phyloP scores from a whole-genome alignment of 2,329 filamentous ascomycete species.

The Coleophoma crateriformis region DNA sequence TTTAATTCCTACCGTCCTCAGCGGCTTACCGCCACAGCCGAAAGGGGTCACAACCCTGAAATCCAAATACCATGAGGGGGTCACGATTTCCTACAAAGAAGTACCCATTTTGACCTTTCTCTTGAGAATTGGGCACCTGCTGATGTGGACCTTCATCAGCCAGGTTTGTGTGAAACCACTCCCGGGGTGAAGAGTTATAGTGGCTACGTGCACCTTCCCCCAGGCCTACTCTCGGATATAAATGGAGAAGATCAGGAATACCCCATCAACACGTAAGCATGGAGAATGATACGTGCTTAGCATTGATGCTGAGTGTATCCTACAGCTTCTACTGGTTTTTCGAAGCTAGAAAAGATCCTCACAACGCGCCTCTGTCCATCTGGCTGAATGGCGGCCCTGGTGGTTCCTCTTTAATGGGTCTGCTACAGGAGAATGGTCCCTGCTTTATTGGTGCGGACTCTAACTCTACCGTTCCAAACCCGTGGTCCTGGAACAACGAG shows the following conservation, averaged over 20 bases:
- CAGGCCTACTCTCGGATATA: slow-evolving; percentile 4
- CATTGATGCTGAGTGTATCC: not conserved
- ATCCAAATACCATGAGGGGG: slow-evolving; percentile 9
- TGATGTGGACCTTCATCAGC: slow-evolving; percentile 13
- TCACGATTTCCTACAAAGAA: slow-evolving; percentile 9
- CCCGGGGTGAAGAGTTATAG: slow-evolving; percentile 12
- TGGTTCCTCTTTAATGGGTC: slow-evolving; percentile 52
- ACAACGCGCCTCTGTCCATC: slow-evolving; percentile 44
- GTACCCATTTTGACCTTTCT: not conserved
- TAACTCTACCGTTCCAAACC: not conserved
- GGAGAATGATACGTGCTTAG: not conserved
- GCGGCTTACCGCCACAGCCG: slow-evolving; percentile 5
- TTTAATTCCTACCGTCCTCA: not conserved
- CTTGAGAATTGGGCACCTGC: not conserved
- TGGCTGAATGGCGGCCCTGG: slow-evolving; percentile 62
- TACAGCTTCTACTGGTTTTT: slow-evolving; percentile 35
- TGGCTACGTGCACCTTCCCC: slow-evolving; percentile 12
- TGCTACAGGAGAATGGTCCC: slow-evolving; percentile 51
- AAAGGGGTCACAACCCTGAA: slow-evolving; percentile 6
- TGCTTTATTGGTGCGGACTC: slow-evolving; percentile 19
- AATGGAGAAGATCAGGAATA: slow-evolving; percentile 3
- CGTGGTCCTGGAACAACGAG: slow-evolving; percentile 49
- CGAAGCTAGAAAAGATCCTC: slow-evolving; percentile 35
- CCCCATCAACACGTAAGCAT: slow-evolving; percentile 8
- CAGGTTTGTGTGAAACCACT: slow-evolving; percentile 20